A percentile compares a stretch with the other conserved stretches of the same genome.
phyloP scores from a whole-genome alignment of 345 rosid genomes.

The Ricinus communis region DNA sequence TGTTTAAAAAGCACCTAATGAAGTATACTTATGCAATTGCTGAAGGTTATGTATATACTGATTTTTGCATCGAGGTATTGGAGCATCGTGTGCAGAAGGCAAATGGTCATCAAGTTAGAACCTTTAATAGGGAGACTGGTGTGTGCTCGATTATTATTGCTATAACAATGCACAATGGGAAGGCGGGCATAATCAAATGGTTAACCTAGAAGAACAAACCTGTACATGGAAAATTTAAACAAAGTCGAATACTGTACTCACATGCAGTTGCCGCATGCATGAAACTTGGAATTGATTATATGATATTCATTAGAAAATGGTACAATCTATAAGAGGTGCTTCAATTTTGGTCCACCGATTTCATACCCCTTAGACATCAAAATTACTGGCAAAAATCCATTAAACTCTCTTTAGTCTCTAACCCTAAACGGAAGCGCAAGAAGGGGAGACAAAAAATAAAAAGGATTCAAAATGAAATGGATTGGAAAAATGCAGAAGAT shows the following conservation, averaged over 20 bases:
- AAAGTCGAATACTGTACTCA: not conserved
- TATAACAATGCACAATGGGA: not conserved
- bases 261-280: too few relatives aligned
- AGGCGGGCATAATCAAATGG: not conserved
- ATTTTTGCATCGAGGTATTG: not conserved
- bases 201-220: not conserved
- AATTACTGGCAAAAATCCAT: not conserved
- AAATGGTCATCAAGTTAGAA: too few relatives aligned
- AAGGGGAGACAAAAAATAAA: not conserved
- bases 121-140: too few relatives aligned
- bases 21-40: not conserved
- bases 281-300: not conserved
- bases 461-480: not conserved
- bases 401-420: not conserved
- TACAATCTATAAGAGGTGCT: too few relatives aligned
- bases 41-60: not conserved
- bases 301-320: too few relatives aligned
- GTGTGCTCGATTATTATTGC: too few relatives aligned
- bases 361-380: not conserved
- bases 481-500: not conserved
- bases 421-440: not conserved
- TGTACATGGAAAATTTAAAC: not conserved
- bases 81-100: too few relatives aligned
- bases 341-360: not conserved
- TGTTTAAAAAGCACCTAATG: not conserved